These are phyloP conservation scores for Panicum miliaceum DNA, from an alignment of 176 grass and related monocot genomes.

Conservation along the genomic window DNA sequence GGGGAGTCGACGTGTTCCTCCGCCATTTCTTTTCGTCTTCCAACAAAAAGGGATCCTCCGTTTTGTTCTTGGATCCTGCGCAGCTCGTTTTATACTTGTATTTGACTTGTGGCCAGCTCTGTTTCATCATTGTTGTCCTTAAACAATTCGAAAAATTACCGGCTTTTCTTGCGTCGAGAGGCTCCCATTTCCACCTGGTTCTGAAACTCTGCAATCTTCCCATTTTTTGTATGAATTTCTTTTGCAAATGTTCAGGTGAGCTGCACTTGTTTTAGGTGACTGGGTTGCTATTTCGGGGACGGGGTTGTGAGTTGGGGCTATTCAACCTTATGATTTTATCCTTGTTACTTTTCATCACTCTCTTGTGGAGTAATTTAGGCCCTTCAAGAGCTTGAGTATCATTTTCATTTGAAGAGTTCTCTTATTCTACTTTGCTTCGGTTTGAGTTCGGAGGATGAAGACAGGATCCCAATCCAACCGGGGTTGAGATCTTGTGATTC, in stretches of 20 bases:
- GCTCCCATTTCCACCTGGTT: conserved; percentile 17
- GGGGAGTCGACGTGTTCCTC: neutral
- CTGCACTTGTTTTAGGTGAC: neutral
- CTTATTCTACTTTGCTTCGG: conserved; percentile 18
- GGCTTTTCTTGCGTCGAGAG: neutral
- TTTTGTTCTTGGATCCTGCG: conserved; percentile 47
- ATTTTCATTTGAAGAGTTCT: neutral
- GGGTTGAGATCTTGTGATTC: conserved; percentile 27
- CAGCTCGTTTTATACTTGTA: neutral
- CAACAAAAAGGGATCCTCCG: conserved; percentile 15
- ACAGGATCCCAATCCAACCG: conserved; percentile 21
- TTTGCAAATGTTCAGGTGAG: neutral
- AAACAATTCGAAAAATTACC: neutral
- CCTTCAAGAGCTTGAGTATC: neutral
- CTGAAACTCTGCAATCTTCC: neutral
- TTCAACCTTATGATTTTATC: neutral
- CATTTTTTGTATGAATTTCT: neutral
- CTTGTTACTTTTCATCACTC: neutral
- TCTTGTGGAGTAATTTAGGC: conserved; percentile 20
- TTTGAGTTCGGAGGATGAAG: conserved; percentile 7
- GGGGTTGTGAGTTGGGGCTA: too few relatives aligned
- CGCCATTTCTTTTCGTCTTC: conserved; percentile 35
- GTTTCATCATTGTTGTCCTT: conserved; percentile 39
- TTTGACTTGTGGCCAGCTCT: conserved; percentile 33
- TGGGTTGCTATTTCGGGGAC: neutral